Evolutionary conservation across 345 rosid genomes (phyloP), one percentile per base, ranked within the genome.

Genomic region (Cardamine resedifolia): DNA sequence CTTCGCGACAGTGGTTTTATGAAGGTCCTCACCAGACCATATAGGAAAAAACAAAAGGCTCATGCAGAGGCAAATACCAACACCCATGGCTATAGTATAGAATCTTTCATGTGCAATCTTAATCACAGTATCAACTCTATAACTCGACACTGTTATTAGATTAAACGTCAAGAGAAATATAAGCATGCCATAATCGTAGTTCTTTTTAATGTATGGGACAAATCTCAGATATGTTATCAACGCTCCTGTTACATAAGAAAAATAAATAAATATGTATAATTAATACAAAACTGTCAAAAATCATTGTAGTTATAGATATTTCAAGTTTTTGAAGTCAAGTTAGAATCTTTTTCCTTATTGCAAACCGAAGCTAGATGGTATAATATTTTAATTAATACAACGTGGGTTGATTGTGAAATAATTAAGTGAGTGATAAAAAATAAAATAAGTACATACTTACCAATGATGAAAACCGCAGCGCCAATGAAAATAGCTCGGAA

Each of bases 21-120:
- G 96, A 43, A 92, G 92, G 60, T 88, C 90, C 74, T 88, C 87
- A 6, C 93, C 89, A 0, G 98, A 90, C 96, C 96, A 92, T 64
- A 57, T 83, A 2, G 95, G 98, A 49, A 87, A 83, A 23, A 90
- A 36, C 21, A 92, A 16, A 58, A 90, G 83, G 49, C 81, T 80
- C 91, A 84, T 87, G 75, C 86, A 73, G 1, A 92, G 88, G 75
- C 95, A 88, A 43, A 88, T 77, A 0, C 79, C 93, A 20, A 90
- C 85, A 45, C 98, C 95, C 8, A 87, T 81, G 48, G 84, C 87
- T 19, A 92, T 88, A 56, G 88, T 88, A 74, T 76, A 82, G 50
- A 90, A 58, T 18, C 95, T 85, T 4, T 88, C 79, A 4, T 83
- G 82, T 6, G 96, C 96, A 0, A 92, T 78, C 57, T 79, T 85